A percentile compares a stretch with the other conserved stretches of the same genome.
These are phyloP conservation scores for Ogataea paraovalis DNA, from an alignment of 805 yeast genomes.

Conservation along the genomic window DNA sequence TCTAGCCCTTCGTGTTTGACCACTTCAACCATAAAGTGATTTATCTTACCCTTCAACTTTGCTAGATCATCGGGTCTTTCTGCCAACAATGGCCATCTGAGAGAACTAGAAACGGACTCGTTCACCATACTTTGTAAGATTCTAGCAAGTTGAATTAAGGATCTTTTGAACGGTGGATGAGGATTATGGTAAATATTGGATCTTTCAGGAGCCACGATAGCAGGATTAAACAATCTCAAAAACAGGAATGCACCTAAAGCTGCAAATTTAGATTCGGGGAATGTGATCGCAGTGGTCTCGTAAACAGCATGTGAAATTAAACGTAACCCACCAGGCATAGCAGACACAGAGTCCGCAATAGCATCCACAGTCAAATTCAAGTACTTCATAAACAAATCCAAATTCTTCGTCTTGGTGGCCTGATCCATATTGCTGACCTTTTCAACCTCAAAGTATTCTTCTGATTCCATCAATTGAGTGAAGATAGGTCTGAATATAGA, in stretches of 20 bases:
- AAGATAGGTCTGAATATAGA: constrained; percentile 54
- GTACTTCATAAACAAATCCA: constrained; percentile 50
- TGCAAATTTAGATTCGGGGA: constrained; percentile 60
- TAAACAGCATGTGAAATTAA: constrained; percentile 66
- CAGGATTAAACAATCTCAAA: constrained; percentile 79
- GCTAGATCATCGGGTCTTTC: constrained; percentile 38
- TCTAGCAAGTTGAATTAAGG: constrained; percentile 75
- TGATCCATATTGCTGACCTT: constrained; percentile 31
- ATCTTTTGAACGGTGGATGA: constrained; percentile 42
- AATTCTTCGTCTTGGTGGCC: constrained; percentile 39
- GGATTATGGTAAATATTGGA: constrained; percentile 23
- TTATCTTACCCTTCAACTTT: constrained; percentile 36
- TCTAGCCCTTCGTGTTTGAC: constrained; percentile 14
- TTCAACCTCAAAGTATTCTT: constrained; percentile 63
- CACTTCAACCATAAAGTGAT: constrained; percentile 36
- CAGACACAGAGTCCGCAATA: constrained; percentile 49
- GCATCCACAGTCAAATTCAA: constrained; percentile 54
- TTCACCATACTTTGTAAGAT: constrained; percentile 85
- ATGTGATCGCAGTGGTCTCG: constrained; percentile 52
- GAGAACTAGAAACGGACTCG: constrained; percentile 54
- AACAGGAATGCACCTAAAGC: constrained; percentile 88
- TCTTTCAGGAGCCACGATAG: constrained; percentile 82
- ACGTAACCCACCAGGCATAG: constrained; percentile 68
- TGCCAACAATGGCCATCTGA: constrained; percentile 56
- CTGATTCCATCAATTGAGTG: constrained; percentile 43